Base-by-base conservation (phyloP, 768 basidiomycete species). In the Russula lepida region DNA sequence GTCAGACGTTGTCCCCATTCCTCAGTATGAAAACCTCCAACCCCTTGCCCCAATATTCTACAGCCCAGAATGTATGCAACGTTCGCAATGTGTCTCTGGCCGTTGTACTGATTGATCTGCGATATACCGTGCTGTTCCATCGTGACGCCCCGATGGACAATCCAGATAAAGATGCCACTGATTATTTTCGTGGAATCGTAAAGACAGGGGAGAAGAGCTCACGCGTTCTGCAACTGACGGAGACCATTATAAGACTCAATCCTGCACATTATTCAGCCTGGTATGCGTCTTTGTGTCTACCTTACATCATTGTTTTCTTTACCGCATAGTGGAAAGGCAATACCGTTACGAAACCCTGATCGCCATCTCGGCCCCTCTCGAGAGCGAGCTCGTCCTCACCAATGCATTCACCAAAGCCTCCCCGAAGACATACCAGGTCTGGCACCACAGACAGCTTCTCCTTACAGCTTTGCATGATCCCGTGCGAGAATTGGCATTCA, bases 251-350 rank as follows among this genome's bases (percentile, higher is more conserved):
- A 65, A 80, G 87, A 28, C 77, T 88, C 73, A 99, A 99, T 71
- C 95, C 97, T 6, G 93, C 92, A 1, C 97, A 98, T 71, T 99
- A 98, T 70, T 89, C 94, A 54, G 93, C 95, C 66, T 99, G 97
- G 95, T 94, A 70, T 61, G 85, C 70, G 25, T 21, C 41, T 39
- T 48, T 28, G 53, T 30, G 13, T 47, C 27, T 55, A 27, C 50
- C 33, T 53, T 49, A 50, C 30, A 41, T 25, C 9, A 39, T 43
- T 50, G 28, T 13, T 28, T 41, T 39, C 41, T 51, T 62, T 41
- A 59, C 49, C 51, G 7, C 13, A 41, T 48, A 30, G 32, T 9
- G 21, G 47, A 30, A 70, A 97, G 95, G 95, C 94, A 97, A 76
- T 98, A 94, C 73, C 86, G 95, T 48, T 93, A 94, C 73, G 83